Evolutionary conservation across 768 basidiomycete genomes (phyloP).

Genomic region (Paxillus ammoniavirescens): DNA sequence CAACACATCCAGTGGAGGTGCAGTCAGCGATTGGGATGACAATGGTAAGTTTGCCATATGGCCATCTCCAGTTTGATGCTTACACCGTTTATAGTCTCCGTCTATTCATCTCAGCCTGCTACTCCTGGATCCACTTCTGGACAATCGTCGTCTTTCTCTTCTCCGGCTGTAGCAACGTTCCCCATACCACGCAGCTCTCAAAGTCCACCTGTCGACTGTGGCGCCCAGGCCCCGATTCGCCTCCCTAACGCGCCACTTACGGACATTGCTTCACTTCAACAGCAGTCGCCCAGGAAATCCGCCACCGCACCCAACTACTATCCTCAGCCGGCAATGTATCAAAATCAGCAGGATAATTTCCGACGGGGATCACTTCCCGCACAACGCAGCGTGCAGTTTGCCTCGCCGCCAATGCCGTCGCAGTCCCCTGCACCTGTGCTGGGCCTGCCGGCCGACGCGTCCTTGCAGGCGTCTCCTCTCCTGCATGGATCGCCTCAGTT

Average conservation of each 20-base stretch:
- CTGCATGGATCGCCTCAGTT: slow-evolving; percentile 28
- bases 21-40: slow-evolving; percentile 79
- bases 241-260: slow-evolving; percentile 71
- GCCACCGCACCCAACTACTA: slow-evolving; percentile 34
- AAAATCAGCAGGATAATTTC: slow-evolving; percentile 27
- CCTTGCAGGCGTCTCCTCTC: slow-evolving; percentile 23
- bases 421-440: slow-evolving; percentile 24
- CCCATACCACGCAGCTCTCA: slow-evolving; percentile 57
- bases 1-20: slow-evolving; percentile 49
- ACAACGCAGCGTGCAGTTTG: slow-evolving; percentile 27
- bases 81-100: slow-evolving; percentile 17
- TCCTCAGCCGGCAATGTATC: slow-evolving; percentile 26
- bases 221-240: slow-evolving; percentile 49
- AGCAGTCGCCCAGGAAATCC: slow-evolving; percentile 35
- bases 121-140: slow-evolving; percentile 51
- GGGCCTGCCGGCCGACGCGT: slow-evolving; percentile 24
- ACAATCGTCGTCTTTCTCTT: slow-evolving; percentile 64
- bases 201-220: slow-evolving; percentile 49
- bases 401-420: slow-evolving; percentile 32
- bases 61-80: background rate
- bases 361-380: slow-evolving; percentile 32
- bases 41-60: slow-evolving; percentile 48
- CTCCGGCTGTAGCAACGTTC: slow-evolving; percentile 58
- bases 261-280: slow-evolving; percentile 59
- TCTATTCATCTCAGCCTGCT: slow-evolving; percentile 33